A percentile compares a stretch with the other conserved stretches of the same genome.
Conservation (phyloP, 2,329 filamentous ascomycete genomes). For the Sporothrix brunneoviolacea region DNA sequence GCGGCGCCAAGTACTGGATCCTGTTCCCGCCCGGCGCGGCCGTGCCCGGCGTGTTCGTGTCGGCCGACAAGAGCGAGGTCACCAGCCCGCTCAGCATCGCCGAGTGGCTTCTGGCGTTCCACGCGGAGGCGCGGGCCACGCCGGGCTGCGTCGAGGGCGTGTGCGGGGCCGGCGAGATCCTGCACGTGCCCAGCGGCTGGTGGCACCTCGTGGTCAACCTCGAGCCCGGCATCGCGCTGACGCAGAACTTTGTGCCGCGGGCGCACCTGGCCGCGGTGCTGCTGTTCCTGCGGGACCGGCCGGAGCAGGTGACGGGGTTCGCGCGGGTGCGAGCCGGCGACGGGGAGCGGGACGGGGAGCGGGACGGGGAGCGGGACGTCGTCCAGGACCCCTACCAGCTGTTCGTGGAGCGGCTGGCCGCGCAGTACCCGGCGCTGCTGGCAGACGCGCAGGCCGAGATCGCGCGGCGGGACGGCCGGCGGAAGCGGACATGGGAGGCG, state of each 20-base stretch:
- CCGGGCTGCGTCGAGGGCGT: conserved; percentile 80
- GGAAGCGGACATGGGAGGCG: conserved; percentile 82
- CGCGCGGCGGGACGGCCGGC: conserved; percentile 54
- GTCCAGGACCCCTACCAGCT: conserved; percentile 66
- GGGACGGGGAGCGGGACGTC: no score
- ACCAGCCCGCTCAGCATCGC: conserved; percentile 90
- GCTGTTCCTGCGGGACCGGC: conserved; percentile 71
- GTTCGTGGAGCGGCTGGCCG: conserved; percentile 63
- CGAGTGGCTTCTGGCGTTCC: conserved; percentile 92
- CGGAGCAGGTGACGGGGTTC: conserved; percentile 85
- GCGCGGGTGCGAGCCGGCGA: background rate
- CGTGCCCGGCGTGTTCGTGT: conserved; percentile 86
- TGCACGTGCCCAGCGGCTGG: conserved; percentile 92
- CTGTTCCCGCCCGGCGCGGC: conserved; percentile 81
- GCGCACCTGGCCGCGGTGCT: conserved; percentile 69
- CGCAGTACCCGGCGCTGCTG: conserved; percentile 59
- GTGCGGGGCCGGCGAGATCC: conserved; percentile 73
- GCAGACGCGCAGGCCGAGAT: conserved; percentile 53
- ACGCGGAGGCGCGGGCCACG: conserved; percentile 68
- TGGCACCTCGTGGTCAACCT: conserved; percentile 95
- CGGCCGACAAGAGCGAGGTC: conserved; percentile 82
- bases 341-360: conserved; percentile 56
- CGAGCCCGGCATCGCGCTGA: conserved; percentile 77
- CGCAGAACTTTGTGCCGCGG: conserved; percentile 87
- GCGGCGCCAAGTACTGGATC: conserved; percentile 94